Evolutionary conservation across 345 rosid species (phyloP).

Genomic region (Draba incana): DNA sequence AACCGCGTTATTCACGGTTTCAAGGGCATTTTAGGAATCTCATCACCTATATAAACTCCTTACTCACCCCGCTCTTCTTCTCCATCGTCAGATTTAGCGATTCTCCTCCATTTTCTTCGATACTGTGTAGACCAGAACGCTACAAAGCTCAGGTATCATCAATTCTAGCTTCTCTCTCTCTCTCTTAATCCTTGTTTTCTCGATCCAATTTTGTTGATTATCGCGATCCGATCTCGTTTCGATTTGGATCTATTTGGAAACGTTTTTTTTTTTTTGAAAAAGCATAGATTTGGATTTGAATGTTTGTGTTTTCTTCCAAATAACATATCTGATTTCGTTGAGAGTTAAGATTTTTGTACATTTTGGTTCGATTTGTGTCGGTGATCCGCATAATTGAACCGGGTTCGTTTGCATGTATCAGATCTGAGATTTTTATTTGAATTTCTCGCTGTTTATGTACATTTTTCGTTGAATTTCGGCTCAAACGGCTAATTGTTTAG

Average conservation of each 20-base stretch:
- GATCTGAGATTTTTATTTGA: constrained; percentile 37
- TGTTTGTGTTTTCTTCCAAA: neutral
- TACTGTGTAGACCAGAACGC: constrained; percentile 20
- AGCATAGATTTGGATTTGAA: constrained; percentile 24
- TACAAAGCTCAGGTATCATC: constrained; percentile 35
- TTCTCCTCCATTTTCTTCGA: constrained; percentile 31
- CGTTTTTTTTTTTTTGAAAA: neutral
- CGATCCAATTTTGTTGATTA: constrained; percentile 20
- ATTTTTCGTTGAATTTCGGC: neutral
- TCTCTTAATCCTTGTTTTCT: neutral
- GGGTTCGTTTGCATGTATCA: constrained; percentile 37
- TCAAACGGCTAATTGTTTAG: too few relatives aligned
- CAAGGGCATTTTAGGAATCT: constrained; percentile 43
- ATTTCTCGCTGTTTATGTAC: neutral
- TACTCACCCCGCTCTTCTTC: constrained; percentile 39
- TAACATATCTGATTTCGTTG: neutral
- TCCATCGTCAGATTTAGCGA: constrained; percentile 39
- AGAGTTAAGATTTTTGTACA: neutral
- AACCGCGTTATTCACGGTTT: constrained; percentile 37
- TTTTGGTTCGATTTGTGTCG: constrained; percentile 42
- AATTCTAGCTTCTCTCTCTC: neutral
- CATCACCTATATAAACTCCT: constrained; percentile 38
- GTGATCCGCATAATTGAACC: constrained; percentile 33
- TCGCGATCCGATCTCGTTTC: constrained; percentile 41
- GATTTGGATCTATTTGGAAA: constrained; percentile 29